Base-by-base conservation (phyloP, 306 rosid species). In the Corylus heterophylla region DNA sequence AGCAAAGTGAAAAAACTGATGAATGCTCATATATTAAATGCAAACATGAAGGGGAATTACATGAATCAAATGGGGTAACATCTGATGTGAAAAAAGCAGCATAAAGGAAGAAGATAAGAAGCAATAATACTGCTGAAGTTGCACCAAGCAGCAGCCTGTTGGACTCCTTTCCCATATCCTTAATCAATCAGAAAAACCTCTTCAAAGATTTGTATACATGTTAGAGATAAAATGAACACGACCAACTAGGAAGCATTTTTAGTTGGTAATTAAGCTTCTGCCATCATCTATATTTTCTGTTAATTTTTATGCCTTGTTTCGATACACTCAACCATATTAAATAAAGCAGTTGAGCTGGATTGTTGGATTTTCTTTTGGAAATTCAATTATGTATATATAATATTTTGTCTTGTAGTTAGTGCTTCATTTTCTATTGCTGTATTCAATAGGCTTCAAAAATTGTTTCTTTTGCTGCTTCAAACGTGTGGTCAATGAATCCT, bases 101-200 rank as follows among this genome's bases (percentile, higher is more conserved):
- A 69, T 69, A 66, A 52, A 83, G 69, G 31, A 83, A 59, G 54
- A 75, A 69, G 48, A 70, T 3, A 45, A 73, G 25, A 8, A 75
- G 74, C 22, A 83, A 54, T 42, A 37, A 74, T 69, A 18, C 63
- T 37, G 39, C 29, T 68, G 48, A 74, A 56, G 79, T 27, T 74
- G 82, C 73, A 56, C 71, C 71, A 63, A 78, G 51, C 71, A 73
- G 48, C 76, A 59, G 20, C 8, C 42, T 67, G 2, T 6, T 5
- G 5, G 10, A 12, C 56, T 42, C 64, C 66, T 80, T 83, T 25
- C 61, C 79, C 86, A 82, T 42, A 42, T 64, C 45, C 39, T 62
- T 56, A 49, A 27, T 17, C 70, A 62, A 58, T 59, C 27, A 45
- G 12, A 31, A 37, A 11, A 16, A 11, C 29, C 35, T 25, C 59